Base-by-base conservation (phyloP, 2,329 filamentous ascomycete species). In the Talaromyces sp. region DNA sequence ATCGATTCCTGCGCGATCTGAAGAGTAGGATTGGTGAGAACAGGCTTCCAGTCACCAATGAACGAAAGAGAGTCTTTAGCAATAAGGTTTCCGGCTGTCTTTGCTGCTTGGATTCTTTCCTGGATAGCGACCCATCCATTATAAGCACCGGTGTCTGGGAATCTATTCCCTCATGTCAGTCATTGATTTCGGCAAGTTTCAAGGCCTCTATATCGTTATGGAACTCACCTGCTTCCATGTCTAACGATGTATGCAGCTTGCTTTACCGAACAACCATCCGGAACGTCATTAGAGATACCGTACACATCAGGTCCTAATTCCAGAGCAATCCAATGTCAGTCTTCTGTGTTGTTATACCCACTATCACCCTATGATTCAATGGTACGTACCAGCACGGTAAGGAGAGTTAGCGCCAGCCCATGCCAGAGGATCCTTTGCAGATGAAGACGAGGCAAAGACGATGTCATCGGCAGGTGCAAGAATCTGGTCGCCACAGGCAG, bases 1-100 rank as follows among this genome's bases (percentile, higher is more conserved):
- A 84, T 78, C 22, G 85, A 88, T 51, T 87, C 74, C 71, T 87
- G 84, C 4, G 84, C 78, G 25, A 90, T 85, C 72, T 90, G 85
- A 8, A 81, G 76, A 0, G 75, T 74, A 0, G 86, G 84, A 65
- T 86, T 77, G 1, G 80, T 84, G 31, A 90, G 76, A 1, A 85
- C 83, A 0, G 87, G 83, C 65, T 82, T 76, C 88, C 88, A 90
- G 2, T 75, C 75, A 13, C 83, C 77, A 34, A 90, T 76, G 70
- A 90, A 90, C 0, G 80, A 76, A 43, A 90, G 75, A 1, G 80
- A 74, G 3, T 85, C 85, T 0, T 72, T 79, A 5, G 85, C 83
- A 1, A 80, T 84, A 72, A 88, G 88, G 17, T 82, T 78, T 27
- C 51, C 61, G 8, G 49, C 36, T 47, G 34, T 11, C 19, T 56